Conservation (phyloP, 352 stramenopile genomes). For the Pythium chondricola region DNA sequence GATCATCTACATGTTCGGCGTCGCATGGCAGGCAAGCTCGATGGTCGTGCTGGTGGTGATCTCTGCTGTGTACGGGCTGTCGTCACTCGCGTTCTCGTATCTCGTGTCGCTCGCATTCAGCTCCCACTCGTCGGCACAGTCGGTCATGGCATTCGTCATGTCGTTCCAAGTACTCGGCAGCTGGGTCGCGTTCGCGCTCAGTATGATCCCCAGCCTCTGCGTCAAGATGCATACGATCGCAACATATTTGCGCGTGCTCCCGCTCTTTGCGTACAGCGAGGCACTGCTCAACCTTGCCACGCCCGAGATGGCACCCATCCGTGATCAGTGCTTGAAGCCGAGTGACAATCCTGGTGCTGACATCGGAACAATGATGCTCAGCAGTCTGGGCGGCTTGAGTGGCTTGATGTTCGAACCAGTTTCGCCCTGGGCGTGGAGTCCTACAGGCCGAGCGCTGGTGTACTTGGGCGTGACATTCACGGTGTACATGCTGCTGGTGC, state of each 20-base stretch:
- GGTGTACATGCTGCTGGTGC: constrained; percentile 43
- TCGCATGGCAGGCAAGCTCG: constrained; percentile 20
- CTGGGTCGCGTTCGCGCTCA: constrained; percentile 38
- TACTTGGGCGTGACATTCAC: constrained; percentile 35
- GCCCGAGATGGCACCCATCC: constrained; percentile 32
- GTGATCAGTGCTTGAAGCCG: constrained; percentile 32
- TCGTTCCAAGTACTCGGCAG: constrained; percentile 64
- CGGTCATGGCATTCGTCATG: constrained; percentile 65
- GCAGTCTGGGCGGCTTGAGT: not conserved
- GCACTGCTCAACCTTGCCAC: constrained; percentile 47
- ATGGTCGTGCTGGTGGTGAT: constrained; percentile 29
- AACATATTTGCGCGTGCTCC: constrained; percentile 48
- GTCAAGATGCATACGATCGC: constrained; percentile 29
- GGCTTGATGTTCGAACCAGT: constrained; percentile 13
- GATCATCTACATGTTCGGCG: constrained; percentile 12
- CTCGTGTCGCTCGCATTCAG: constrained; percentile 54
- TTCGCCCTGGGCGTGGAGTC: constrained; percentile 47
- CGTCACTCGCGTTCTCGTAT: constrained; percentile 66
- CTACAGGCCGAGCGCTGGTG: constrained; percentile 33
- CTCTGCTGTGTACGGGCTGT: constrained; percentile 38
- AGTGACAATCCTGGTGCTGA: not conserved
- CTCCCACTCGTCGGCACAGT: constrained; percentile 75
- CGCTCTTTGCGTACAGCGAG: constrained; percentile 52
- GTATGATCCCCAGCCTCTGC: constrained; percentile 46
- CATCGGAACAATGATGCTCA: too few relatives aligned